A percentile compares a stretch with the other conserved stretches of the same genome.
Evolutionary conservation across 768 basidiomycete genomes (phyloP).

Genomic region (Thelephora ganbajun): DNA sequence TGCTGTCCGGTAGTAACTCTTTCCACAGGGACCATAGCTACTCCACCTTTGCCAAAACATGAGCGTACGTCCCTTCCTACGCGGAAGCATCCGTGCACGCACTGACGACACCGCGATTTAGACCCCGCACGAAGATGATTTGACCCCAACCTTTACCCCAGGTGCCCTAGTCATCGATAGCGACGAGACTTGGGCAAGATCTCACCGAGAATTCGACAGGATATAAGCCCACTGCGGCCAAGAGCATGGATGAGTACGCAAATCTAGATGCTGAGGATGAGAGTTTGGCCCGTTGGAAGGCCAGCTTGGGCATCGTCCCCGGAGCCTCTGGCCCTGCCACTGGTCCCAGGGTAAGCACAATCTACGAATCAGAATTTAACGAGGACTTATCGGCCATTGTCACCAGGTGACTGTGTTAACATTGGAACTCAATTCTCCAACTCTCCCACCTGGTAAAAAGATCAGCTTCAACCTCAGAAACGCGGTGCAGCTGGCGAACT

Average conservation of each 20-base stretch:
- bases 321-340: slow-evolving; percentile 24
- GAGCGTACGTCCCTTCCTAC: too few relatives aligned
- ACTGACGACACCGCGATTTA: background rate
- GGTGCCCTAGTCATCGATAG: slow-evolving; percentile 24
- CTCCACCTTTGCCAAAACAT: too few relatives aligned
- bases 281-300: slow-evolving; percentile 92
- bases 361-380: background rate
- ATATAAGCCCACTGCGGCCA: slow-evolving; percentile 58
- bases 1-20: too few relatives aligned
- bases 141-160: slow-evolving; percentile 53
- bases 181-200: background rate
- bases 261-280: slow-evolving; percentile 83
- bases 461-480: slow-evolving; percentile 59
- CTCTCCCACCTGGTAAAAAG: slow-evolving; percentile 41
- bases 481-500: slow-evolving; percentile 28
- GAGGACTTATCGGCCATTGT: slow-evolving; percentile 3
- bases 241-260: slow-evolving; percentile 72
- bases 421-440: slow-evolving; percentile 69
- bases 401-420: slow-evolving; percentile 54
- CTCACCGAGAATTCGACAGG: slow-evolving; percentile 26
- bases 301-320: slow-evolving; percentile 71
- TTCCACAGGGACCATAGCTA: too few relatives aligned
- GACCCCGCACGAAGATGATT: slow-evolving; percentile 40
- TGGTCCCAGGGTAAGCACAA: slow-evolving; percentile 49
- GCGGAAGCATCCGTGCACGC: too few relatives aligned